These are phyloP conservation scores for Bruguiera gymnorhiza DNA, from an alignment of 345 rosid genomes.

Conservation along the genomic window DNA sequence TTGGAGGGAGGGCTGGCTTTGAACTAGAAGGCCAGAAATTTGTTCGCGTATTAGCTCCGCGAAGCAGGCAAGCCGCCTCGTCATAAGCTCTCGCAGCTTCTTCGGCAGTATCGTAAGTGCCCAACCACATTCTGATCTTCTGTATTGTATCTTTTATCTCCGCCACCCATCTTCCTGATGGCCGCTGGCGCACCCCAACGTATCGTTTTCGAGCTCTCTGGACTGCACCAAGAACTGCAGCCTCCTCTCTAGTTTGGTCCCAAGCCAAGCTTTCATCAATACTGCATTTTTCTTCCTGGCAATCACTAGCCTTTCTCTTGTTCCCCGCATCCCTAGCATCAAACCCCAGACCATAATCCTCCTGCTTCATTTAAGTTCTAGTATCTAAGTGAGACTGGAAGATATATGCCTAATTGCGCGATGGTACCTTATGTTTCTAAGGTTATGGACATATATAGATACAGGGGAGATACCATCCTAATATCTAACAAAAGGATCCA, in stretches of 20 bases:
- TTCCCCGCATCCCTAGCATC: background rate
- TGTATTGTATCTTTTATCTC: constrained; percentile 54
- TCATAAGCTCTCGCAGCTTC: constrained; percentile 58
- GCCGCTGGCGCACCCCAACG: constrained; percentile 49
- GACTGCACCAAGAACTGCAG: constrained; percentile 22
- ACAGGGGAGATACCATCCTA: background rate
- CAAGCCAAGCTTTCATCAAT: constrained; percentile 13
- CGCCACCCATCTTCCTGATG: constrained; percentile 50
- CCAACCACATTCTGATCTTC: constrained; percentile 52
- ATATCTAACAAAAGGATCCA: background rate
- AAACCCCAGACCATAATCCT: background rate
- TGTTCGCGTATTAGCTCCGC: constrained; percentile 49
- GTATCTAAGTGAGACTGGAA: background rate
- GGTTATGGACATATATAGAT: background rate
- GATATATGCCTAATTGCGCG: background rate
- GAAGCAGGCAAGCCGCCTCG: constrained; percentile 52
- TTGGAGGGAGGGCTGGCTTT: constrained; percentile 40
- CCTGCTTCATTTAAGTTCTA: constrained; percentile 1
- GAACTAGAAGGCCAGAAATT: constrained; percentile 41
- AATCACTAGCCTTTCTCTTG: constrained; percentile 20
- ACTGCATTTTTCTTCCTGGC: background rate
- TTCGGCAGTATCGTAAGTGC: constrained; percentile 49
- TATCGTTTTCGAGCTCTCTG: constrained; percentile 37
- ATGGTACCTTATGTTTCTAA: background rate
- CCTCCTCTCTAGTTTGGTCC: constrained; percentile 32